phyloP scores from a whole-genome alignment of 768 basidiomycete genomes.

The Termitomyces sp. region DNA sequence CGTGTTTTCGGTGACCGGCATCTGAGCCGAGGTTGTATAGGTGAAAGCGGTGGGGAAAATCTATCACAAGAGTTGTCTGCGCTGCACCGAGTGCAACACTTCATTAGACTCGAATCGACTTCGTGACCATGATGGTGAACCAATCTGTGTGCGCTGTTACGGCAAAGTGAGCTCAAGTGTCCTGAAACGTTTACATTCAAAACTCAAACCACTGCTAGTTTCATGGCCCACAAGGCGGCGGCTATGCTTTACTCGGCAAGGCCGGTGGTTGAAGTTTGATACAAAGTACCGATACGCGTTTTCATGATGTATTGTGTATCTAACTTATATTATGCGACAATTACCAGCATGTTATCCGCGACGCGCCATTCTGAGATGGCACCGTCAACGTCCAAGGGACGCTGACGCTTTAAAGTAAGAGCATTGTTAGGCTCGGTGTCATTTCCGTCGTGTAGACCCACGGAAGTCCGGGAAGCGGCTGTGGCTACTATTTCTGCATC shows the following conservation, averaged over 20 bases:
- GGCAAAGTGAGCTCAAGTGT: slow-evolving; percentile 43
- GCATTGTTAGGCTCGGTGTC: slow-evolving; percentile 27
- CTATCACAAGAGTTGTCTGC: slow-evolving; percentile 72
- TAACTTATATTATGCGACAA: slow-evolving; percentile 30
- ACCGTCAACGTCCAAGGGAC: slow-evolving; percentile 56
- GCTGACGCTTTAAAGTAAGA: slow-evolving; percentile 53
- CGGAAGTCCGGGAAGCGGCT: slow-evolving; percentile 14
- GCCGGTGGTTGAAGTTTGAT: slow-evolving; percentile 21
- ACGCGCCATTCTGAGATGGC: slow-evolving; percentile 71
- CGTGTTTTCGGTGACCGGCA: background rate
- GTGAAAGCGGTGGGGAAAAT: slow-evolving; percentile 80
- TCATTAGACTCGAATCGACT: slow-evolving; percentile 68
- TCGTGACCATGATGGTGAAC: slow-evolving; percentile 73
- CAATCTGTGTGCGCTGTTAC: slow-evolving; percentile 71
- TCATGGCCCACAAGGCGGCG: slow-evolving; percentile 70
- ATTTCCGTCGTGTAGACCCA: slow-evolving; percentile 10
- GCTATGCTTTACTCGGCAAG: slow-evolving; percentile 66
- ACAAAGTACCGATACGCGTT: background rate
- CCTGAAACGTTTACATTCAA: background rate
- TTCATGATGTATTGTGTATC: slow-evolving; percentile 3
- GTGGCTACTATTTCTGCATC: slow-evolving; percentile 51
- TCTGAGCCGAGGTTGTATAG: slow-evolving; percentile 32
- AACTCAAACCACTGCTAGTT: slow-evolving; percentile 35
- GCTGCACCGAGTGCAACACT: slow-evolving; percentile 72
- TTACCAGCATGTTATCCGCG: slow-evolving; percentile 43